Evolutionary conservation across 495 filamentous ascomycete genomes (phyloP), one percentile per base, ranked within the genome.

Genomic region (Aspergillus ostianus): DNA sequence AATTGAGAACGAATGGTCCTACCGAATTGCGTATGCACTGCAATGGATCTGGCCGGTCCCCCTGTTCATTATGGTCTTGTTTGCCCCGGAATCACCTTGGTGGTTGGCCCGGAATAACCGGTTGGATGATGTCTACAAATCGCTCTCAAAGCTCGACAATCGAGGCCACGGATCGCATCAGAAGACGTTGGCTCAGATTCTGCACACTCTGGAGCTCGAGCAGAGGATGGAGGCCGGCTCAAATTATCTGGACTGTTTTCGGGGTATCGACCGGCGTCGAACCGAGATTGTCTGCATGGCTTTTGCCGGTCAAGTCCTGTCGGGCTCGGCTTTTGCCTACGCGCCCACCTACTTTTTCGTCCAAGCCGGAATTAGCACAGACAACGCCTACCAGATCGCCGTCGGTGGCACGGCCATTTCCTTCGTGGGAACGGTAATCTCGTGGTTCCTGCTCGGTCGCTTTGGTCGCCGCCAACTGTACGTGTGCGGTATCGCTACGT

Each of bases 301-400:
- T 30, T 92, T 89, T 81, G 82, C 84, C 5, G 89, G 90, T 47
- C 90, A 93, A 70, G 88, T 88, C 46, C 69, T 92, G 6, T 83
- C 82, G 49, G 90, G 90, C 47, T 86, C 85, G 60, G 80, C 84
- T 4, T 90, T 93, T 67, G 86, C 82, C 46, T 87, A 87, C 59
- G 87, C 88, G 62, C 85, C 85, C 2, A 87, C 85, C 20, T 86
- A 90, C 66, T 92, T 91, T 78, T 82, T 90, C 54, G 76, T 82
- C 46, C 85, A 88, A 58, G 89, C 89, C 4, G 90, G 90, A 1
- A 80, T 91, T 17, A 57, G 67, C 32, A 62, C 70, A 6, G 64
- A 70, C 29, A 76, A 79, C 30, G 80, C 89, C 0, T 91, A 87
- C 66, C 74, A 70, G 61, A 62, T 71, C 53, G 74, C 67, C 19